Evolutionary conservation across 108 stramenopile genomes (phyloP).

Genomic region (Pseudonitzschia delicatissima): DNA sequence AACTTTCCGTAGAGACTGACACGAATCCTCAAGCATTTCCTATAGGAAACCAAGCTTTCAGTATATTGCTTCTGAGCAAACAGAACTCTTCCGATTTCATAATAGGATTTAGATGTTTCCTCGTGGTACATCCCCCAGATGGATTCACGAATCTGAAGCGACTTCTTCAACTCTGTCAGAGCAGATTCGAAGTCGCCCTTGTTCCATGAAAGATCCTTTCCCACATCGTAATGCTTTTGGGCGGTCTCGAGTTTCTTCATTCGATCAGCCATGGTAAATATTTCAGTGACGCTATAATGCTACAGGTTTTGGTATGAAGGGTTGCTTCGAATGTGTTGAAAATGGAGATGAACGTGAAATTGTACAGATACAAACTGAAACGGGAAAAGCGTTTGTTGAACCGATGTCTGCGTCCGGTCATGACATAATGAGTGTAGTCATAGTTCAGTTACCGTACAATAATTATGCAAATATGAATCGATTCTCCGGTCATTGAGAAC

Average conservation of each 20-base stretch:
- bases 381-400: too few relatives aligned
- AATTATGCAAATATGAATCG: too few relatives aligned
- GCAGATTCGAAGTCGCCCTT: conserved; percentile 43
- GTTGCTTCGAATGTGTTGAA: too few relatives aligned
- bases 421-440: too few relatives aligned
- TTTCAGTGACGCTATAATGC: too few relatives aligned
- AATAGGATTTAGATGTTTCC: conserved; percentile 38
- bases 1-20: conserved; percentile 39
- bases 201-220: conserved; percentile 43
- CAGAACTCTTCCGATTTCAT: conserved; percentile 36
- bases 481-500: too few relatives aligned
- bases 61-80: conserved; percentile 37
- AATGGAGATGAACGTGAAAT: too few relatives aligned
- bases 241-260: conserved; percentile 35
- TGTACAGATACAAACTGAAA: too few relatives aligned
- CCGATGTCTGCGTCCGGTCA: too few relatives aligned
- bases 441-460: too few relatives aligned
- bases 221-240: conserved; percentile 39
- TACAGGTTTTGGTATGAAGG: too few relatives aligned
- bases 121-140: conserved; percentile 38
- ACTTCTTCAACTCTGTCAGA: conserved; percentile 32
- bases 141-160: conserved; percentile 32
- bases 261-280: conserved; percentile 37
- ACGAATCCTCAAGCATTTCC: conserved; percentile 41
- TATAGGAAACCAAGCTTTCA: conserved; percentile 31